These are phyloP conservation scores for Dendrobium nobile DNA, from an alignment of 106 monocot species.

Conservation along the genomic window DNA sequence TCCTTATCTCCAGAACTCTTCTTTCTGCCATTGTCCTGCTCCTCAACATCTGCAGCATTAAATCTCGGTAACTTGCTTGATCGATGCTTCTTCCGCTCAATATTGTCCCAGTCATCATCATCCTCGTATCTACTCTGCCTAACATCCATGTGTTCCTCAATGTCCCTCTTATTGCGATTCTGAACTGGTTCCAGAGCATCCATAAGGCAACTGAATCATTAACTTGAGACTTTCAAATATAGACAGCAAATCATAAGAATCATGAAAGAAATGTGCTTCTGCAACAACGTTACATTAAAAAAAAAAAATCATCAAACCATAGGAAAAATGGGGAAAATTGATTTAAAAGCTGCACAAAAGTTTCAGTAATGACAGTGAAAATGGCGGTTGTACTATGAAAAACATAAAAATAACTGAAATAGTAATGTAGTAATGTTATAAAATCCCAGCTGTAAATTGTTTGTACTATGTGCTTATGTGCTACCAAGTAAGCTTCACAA, in stretches of 20 bases:
- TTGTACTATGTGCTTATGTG: too few relatives aligned
- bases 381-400: too few relatives aligned
- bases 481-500: too few relatives aligned
- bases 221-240: background rate
- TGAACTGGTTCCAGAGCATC: constrained; percentile 36
- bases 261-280: background rate
- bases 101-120: constrained; percentile 39
- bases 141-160: constrained; percentile 23
- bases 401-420: too few relatives aligned
- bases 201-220: constrained; percentile 13
- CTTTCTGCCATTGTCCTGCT: constrained; percentile 26
- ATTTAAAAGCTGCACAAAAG: background rate
- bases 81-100: constrained; percentile 47
- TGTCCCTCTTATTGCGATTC: constrained; percentile 37
- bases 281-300: background rate
- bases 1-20: constrained; percentile 30
- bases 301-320: background rate
- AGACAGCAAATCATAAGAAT: background rate
- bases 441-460: too few relatives aligned
- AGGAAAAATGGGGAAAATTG: background rate
- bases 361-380: too few relatives aligned
- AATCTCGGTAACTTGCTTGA: constrained; percentile 49
- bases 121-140: constrained; percentile 36
- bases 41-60: constrained; percentile 30
- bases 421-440: too few relatives aligned